These are phyloP conservation scores for Termitomyces sp. DNA, from an alignment of 768 basidiomycete genomes.

Conservation along the genomic window DNA sequence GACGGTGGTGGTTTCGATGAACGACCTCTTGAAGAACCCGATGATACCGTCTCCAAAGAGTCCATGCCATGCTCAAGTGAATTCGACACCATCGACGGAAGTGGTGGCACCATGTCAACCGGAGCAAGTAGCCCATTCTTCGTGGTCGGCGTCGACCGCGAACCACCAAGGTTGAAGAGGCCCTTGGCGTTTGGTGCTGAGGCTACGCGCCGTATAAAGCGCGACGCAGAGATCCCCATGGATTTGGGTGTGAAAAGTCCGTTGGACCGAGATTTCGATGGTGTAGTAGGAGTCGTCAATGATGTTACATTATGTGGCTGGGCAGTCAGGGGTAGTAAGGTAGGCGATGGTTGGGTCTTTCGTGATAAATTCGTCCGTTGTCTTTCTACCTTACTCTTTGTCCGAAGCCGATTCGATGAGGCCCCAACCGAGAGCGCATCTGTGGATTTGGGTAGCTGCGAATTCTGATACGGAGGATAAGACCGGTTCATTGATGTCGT, in stretches of 20 bases:
- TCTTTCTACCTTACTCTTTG: slow-evolving; percentile 44
- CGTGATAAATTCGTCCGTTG: slow-evolving; percentile 23
- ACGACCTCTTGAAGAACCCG: slow-evolving; percentile 61
- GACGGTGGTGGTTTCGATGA: slow-evolving; percentile 36
- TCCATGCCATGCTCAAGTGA: slow-evolving; percentile 56
- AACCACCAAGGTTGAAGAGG: slow-evolving; percentile 61
- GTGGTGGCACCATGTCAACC: slow-evolving; percentile 49
- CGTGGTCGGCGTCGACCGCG: slow-evolving; percentile 53
- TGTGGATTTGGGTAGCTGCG: slow-evolving; percentile 26
- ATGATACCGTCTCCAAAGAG: slow-evolving; percentile 76
- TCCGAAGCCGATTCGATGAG: slow-evolving; percentile 23
- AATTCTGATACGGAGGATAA: slow-evolving; percentile 23
- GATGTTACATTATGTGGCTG: slow-evolving; percentile 37
- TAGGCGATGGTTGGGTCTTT: slow-evolving; percentile 20
- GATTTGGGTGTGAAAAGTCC: slow-evolving; percentile 62
- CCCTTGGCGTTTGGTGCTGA: slow-evolving; percentile 96
- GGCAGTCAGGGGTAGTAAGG: slow-evolving; percentile 35
- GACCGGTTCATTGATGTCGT: slow-evolving; percentile 20
- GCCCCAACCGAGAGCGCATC: slow-evolving; percentile 33
- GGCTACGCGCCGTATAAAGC: slow-evolving; percentile 92
- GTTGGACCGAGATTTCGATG: slow-evolving; percentile 40
- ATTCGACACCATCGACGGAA: slow-evolving; percentile 42
- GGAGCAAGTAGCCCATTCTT: slow-evolving; percentile 80
- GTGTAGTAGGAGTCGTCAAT: slow-evolving; percentile 33
- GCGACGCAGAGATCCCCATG: slow-evolving; percentile 70